A percentile compares a stretch with the other conserved stretches of the same genome.
Evolutionary conservation across 192 early-diverging fungal genomes (phyloP).

Genomic region (Backusella tarrabulga): DNA sequence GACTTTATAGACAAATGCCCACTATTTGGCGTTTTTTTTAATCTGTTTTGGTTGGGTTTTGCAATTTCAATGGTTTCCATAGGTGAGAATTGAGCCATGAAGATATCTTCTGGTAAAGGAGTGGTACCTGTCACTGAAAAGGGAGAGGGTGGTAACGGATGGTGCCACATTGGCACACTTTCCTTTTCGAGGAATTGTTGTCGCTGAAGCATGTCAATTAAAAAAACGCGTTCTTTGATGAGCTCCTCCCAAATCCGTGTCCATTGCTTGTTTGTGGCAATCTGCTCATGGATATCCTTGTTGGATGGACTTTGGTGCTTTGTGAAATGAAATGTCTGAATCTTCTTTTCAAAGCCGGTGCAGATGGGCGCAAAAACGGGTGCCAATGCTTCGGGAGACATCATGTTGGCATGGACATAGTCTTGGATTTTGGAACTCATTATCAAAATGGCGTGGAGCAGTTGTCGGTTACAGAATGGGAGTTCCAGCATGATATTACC

Average conservation of each 20-base stretch:
- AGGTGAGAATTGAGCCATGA: conserved; percentile 1
- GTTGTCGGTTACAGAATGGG: conserved; percentile 26
- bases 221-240: conserved; percentile 21
- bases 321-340: conserved; percentile 1
- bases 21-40: background rate
- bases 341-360: conserved; percentile 25
- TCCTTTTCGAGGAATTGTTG: background rate
- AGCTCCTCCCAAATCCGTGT: conserved; percentile 25
- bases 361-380: conserved; percentile 34
- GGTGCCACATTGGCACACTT: background rate
- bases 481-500: conserved; percentile 9
- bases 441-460: conserved; percentile 28
- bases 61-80: background rate
- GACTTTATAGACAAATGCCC: background rate
- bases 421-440: conserved; percentile 20
- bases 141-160: background rate
- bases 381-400: conserved; percentile 37
- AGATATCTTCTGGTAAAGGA: conserved; percentile 10
- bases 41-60: background rate
- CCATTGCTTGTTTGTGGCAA: conserved; percentile 25
- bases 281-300: background rate
- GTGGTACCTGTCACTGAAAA: background rate
- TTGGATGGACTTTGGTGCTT: background rate
- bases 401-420: conserved; percentile 18
- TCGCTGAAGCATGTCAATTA: conserved; percentile 7